Conservation (phyloP, 495 filamentous ascomycete genomes). For the Podospora sp. region DNA sequence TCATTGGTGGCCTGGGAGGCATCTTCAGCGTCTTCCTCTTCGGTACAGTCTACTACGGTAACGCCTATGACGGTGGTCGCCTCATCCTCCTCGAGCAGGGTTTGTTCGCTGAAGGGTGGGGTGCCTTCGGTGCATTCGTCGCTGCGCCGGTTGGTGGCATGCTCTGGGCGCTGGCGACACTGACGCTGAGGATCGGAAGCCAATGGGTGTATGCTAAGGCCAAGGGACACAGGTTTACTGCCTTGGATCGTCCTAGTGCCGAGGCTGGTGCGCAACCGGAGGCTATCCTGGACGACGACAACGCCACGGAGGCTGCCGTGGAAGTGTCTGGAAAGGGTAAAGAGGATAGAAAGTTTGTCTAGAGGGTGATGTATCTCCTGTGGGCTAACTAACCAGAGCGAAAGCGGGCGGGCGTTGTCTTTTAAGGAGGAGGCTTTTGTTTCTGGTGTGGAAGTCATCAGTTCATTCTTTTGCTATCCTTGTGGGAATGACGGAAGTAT, state of each 20-base stretch:
- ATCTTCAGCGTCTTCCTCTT: slow-evolving; percentile 76
- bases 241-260: slow-evolving; percentile 58
- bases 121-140: slow-evolving; percentile 75
- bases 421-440: background rate
- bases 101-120: slow-evolving; percentile 72
- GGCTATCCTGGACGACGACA: slow-evolving; percentile 31
- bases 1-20: slow-evolving; percentile 70
- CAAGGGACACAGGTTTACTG: slow-evolving; percentile 60
- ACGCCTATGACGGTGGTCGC: slow-evolving; percentile 62
- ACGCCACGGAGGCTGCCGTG: slow-evolving; percentile 30
- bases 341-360: slow-evolving; percentile 57
- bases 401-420: no score
- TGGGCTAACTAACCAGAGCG: no score
- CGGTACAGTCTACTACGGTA: slow-evolving; percentile 68
- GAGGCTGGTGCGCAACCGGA: slow-evolving; percentile 27
- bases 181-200: slow-evolving; percentile 54
- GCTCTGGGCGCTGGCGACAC: slow-evolving; percentile 65
- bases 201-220: slow-evolving; percentile 56
- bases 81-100: slow-evolving; percentile 70
- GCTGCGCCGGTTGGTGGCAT: slow-evolving; percentile 73
- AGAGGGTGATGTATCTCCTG: background rate
- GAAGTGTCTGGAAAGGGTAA: slow-evolving; percentile 41
- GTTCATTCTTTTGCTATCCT: background rate
- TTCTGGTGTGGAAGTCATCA: background rate
- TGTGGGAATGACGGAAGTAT: background rate